Conservation (phyloP, 1,284 basidiomycete genomes). For the Puccinia polysora region DNA sequence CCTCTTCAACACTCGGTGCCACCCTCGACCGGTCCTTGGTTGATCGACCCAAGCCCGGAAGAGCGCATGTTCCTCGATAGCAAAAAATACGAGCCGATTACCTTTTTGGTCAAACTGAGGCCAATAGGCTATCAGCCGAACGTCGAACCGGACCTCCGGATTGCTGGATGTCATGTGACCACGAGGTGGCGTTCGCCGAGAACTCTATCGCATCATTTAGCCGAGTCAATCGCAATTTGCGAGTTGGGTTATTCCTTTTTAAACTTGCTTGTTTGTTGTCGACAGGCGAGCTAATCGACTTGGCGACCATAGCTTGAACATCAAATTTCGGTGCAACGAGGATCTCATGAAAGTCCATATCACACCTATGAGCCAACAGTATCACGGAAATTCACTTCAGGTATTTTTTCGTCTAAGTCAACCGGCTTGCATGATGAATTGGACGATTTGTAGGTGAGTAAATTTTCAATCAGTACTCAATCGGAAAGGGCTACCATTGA, state of each 20-base stretch:
- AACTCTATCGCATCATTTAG: neutral
- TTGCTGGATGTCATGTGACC: conserved; percentile 2
- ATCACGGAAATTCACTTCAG: neutral
- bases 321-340: conserved; percentile 2
- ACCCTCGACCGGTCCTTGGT: neutral
- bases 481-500: neutral
- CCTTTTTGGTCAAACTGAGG: neutral
- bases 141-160: conserved; percentile 1
- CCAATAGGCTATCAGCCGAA: neutral
- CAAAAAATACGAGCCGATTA: neutral
- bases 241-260: neutral
- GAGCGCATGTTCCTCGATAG: neutral
- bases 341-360: neutral
- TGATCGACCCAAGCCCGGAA: neutral
- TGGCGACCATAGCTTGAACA: neutral
- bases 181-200: neutral
- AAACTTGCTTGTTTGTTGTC: neutral
- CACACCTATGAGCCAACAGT: neutral
- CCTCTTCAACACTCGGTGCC: neutral
- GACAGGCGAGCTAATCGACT: neutral
- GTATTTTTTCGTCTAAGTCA: neutral
- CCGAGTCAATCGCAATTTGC: neutral
- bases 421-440: neutral
- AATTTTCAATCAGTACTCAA: neutral
- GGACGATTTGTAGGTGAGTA: neutral